Base-by-base conservation (phyloP, 805 yeast genomes). In the Candida quercuum region DNA sequence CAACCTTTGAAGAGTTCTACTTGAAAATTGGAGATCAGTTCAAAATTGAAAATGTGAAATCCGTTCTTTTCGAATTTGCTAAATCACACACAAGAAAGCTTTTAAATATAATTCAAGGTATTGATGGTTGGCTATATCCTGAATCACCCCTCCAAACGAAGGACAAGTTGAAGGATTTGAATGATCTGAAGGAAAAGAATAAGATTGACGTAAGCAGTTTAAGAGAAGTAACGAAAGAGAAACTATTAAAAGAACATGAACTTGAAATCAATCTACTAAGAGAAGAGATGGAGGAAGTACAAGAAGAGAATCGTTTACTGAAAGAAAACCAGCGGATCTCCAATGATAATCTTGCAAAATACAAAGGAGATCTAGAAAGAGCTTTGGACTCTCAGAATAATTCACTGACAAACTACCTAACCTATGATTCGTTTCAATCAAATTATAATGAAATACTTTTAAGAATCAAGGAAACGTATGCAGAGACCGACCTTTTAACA, bases 401-500 rank as follows among this genome's bases (percentile, higher is more conserved):
- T 29, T 18, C 22, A 19, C 13, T 6, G 7, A 29, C 15, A 6
- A 19, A 19, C 6, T 6, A 11, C 3, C 8, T 43, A 13, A 39
- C 35, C 3, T 44, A 34, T 28, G 33, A 39, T 25, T 38, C 35
- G 1, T 28, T 45, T n/a, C 43, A 45, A 21, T 30, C 7, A 15
- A 27, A 16, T 5, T 32, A 41, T 15, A 46, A 44, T 12, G 32
- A 39, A 20, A 31, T 46, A 2, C 10, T 37, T 4, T 23, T 23
- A 6, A 30, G 15, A 4, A 31, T 47, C 21, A 39, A 39, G 30
- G 22, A n/a, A n/a, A n/a, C n/a, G n/a, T n/a, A n/a, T n/a, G n/a
- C n/a, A n/a, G n/a, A n/a, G n/a, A n/a, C n/a, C n/a, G n/a, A n/a
- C n/a, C n/a, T n/a, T n/a, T n/a, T n/a, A n/a, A n/a, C n/a, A n/a